Base-by-base conservation (phyloP, 148 eudicot species). In the Nyssa sinensis region DNA sequence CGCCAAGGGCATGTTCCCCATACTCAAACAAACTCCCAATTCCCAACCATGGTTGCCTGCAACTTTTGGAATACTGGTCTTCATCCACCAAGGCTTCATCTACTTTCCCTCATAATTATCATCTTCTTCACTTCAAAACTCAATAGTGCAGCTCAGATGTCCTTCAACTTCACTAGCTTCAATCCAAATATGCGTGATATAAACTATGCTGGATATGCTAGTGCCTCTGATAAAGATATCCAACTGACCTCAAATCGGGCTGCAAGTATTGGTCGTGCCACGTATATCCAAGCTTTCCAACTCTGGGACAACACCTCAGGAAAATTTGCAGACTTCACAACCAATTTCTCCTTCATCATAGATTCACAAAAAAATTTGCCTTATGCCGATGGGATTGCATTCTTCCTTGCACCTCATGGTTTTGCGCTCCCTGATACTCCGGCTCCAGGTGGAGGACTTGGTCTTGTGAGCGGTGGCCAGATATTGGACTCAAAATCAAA, bases 381-480 rank as follows among this genome's bases (percentile, higher is more conserved):
- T 1, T 70, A 34, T 58, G 79, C 41, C 1, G 73, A 75, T 60
- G 79, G 79, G 19, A 2, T 75, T 6, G 69, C 76, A 0, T 80
- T 80, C 67, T 75, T 80, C 63, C 34, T 80, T 2, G 79, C 69
- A 0, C 79, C 51, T 44, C 17, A 44, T 44, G 51, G 51, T 44
- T 44, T 44, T 44, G 2, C 51, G 3, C 12, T 44, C 51, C 51
- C 51, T 44, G 51, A 14, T 44, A 19, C 16, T 3, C 51, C 3
- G 17, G n/a, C n/a, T n/a, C 2, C 51, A 44, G 51, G 51, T 44
- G 51, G 51, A 0, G 32, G 59, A 24, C 33, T 76, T 30, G 74
- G 77, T 24, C 74, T 73, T 12, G 25, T 58, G 19, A 7, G 7
- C 12, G 6, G 23, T 7, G 27, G 34, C 30, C 3, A 8, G 39